phyloP scores from a whole-genome alignment of 2,329 filamentous ascomycete species.

The Didymella arachidicola region DNA sequence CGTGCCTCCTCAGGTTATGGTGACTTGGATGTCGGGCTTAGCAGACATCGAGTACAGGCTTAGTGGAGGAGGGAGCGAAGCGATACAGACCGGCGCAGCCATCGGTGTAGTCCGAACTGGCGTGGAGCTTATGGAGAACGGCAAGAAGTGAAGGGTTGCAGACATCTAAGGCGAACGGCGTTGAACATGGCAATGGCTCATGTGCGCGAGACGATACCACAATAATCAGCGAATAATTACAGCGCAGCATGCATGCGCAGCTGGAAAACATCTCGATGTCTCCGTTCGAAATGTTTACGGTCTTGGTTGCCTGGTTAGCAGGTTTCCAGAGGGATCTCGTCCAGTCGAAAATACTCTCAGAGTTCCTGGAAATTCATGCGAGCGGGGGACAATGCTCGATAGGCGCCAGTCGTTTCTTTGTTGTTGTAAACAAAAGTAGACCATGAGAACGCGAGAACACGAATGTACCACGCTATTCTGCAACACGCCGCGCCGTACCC shows the following conservation, averaged over 20 bases:
- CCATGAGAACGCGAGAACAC: conserved; percentile 13
- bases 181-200: conserved; percentile 2
- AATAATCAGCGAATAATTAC: conserved; percentile 3
- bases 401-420: conserved; percentile 10
- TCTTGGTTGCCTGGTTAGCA: not conserved
- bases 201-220: conserved; percentile 16
- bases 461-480: conserved; percentile 21
- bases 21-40: conserved; percentile 88
- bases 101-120: conserved; percentile 89
- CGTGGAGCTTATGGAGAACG: conserved; percentile 69
- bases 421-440: conserved; percentile 20
- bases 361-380: not conserved
- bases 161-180: conserved; percentile 7
- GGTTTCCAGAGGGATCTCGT: not conserved
- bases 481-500: conserved; percentile 14
- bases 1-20: conserved; percentile 84
- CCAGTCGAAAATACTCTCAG: not conserved
- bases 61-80: conserved; percentile 85
- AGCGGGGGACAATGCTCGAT: not conserved
- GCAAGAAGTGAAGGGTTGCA: conserved; percentile 30
- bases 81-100: conserved; percentile 88
- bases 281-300: not conserved
- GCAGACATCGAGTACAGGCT: conserved; percentile 93
- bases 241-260: conserved; percentile 7
- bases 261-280: not conserved